Conservation (phyloP, 2,329 filamentous ascomycete species). For the Fusarium tuaranense region DNA sequence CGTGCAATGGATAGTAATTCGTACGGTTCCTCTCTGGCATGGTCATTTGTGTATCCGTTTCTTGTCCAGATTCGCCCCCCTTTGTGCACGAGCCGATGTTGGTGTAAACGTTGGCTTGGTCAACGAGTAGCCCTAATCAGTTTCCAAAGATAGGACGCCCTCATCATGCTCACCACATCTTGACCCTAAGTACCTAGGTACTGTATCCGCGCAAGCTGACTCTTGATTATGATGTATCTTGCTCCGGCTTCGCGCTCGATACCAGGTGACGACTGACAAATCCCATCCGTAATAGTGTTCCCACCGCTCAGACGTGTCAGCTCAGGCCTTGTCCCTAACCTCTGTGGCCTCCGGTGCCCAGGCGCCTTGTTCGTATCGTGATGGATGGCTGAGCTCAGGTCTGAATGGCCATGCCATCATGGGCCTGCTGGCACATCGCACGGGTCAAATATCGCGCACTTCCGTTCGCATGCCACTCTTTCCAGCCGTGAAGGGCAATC, state of each 20-base stretch:
- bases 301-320: conserved; percentile 2
- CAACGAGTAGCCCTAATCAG: conserved; percentile 33
- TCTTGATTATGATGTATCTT: conserved; percentile 17
- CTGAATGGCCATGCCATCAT: conserved; percentile 24
- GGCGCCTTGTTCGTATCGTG: conserved; percentile 27
- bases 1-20: conserved; percentile 28
- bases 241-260: conserved; percentile 14
- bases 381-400: conserved; percentile 33
- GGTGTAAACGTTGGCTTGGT: conserved; percentile 5
- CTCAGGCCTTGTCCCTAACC: neutral
- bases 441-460: conserved; percentile 39
- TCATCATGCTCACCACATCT: conserved; percentile 15
- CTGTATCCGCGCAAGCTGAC: neutral
- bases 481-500: conserved; percentile 13
- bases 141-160: conserved; percentile 31
- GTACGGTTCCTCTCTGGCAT: conserved; percentile 35
- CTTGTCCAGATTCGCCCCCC: conserved; percentile 25
- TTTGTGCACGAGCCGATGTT: conserved; percentile 20
- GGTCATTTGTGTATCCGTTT: conserved; percentile 23
- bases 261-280: conserved; percentile 20
- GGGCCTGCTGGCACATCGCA: conserved; percentile 24
- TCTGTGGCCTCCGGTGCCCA: conserved; percentile 20
- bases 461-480: conserved; percentile 16
- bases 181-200: conserved; percentile 22
- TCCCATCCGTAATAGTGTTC: conserved; percentile 22